Conservation (phyloP, 352 stramenopile species). For the Albugo laibachii region DNA sequence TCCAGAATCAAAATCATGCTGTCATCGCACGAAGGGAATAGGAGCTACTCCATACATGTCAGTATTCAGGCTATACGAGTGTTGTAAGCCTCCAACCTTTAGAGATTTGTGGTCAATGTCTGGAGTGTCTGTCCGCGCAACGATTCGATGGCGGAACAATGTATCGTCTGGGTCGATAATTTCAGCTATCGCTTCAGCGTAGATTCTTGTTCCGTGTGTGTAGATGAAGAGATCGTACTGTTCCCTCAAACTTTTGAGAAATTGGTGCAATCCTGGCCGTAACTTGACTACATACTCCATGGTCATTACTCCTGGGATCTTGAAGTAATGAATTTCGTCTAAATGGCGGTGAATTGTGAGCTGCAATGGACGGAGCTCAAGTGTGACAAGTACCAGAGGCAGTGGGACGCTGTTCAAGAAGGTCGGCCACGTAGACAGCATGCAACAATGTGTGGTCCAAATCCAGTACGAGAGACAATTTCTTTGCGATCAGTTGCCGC, state of each 20-base stretch:
- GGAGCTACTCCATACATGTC: constrained; percentile 10
- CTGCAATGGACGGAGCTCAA: too few relatives aligned
- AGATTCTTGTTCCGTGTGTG: constrained; percentile 86
- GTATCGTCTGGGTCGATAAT: constrained; percentile 75
- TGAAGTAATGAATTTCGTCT: constrained; percentile 70
- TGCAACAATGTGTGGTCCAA: constrained; percentile 95
- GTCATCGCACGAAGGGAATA: constrained; percentile 73
- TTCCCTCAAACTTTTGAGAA: constrained; percentile 61
- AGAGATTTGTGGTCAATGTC: constrained; percentile 77
- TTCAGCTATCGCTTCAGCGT: constrained; percentile 86
- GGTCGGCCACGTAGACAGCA: constrained; percentile 62
- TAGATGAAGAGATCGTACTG: constrained; percentile 91
- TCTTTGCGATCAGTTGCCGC: constrained; percentile 71
- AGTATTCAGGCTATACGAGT: background rate
- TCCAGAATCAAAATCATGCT: constrained; percentile 77
- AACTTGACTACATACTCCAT: constrained; percentile 88
- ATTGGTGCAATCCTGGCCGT: constrained; percentile 75
- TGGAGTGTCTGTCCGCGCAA: constrained; percentile 68
- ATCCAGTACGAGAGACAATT: constrained; percentile 91
- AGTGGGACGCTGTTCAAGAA: constrained; percentile 5
- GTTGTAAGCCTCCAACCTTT: constrained; percentile 12
- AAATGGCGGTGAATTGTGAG: too few relatives aligned
- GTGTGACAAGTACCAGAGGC: background rate
- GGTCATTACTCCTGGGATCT: constrained; percentile 32
- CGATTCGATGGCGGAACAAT: constrained; percentile 76